Evolutionary conservation across 2,329 filamentous ascomycete species (phyloP), one percentile per base, ranked within the genome.

Genomic region (Alternaria sp.): DNA sequence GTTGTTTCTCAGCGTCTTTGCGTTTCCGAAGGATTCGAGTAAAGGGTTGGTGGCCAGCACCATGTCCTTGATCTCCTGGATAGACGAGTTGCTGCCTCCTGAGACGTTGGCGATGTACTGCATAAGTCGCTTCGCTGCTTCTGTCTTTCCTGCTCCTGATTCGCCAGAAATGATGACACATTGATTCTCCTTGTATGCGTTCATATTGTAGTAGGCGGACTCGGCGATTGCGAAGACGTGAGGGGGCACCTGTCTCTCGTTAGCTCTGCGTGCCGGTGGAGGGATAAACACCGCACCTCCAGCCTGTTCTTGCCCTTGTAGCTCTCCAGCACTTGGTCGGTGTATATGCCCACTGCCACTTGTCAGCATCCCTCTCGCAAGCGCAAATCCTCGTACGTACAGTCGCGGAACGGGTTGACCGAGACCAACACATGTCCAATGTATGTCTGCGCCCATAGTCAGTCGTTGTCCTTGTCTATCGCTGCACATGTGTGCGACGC

Each of bases 141-240:
- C 95, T 14, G 95, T 99, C 85, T 99, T 99, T 78, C 95, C 95
- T 34, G 95, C 95, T 77, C 95, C 95, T 3, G 95, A 98, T 82
- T 99, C 95, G 77, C 95, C 95, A 5, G 95, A 98, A 71, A 99
- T 99, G 80, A 99, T 99, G 69, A 99, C 94, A 82, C 95, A 98
- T 80, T 99, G 95, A 82, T 98, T 98, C 72, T 98, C 95, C 75
- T 93, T 93, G 85, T 99, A 99, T 47, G 94, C 94, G 80, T 98
- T 98, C 95, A 99, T 98, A 84, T 99, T 98, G 84, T 98, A 98
- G 84, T 99, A 99, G 56, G 94, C 81, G 7, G 94, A 91, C 81
- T 99, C 95, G 76, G 95, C 95, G 74, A 99, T 95, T 62, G 93
- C 94, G 79, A 97, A 99, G 70, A 99, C 95, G 80, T 99, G 95